Base-by-base conservation (phyloP, 495 filamentous ascomycete genomes). In the Sabuloglossum arenarium region DNA sequence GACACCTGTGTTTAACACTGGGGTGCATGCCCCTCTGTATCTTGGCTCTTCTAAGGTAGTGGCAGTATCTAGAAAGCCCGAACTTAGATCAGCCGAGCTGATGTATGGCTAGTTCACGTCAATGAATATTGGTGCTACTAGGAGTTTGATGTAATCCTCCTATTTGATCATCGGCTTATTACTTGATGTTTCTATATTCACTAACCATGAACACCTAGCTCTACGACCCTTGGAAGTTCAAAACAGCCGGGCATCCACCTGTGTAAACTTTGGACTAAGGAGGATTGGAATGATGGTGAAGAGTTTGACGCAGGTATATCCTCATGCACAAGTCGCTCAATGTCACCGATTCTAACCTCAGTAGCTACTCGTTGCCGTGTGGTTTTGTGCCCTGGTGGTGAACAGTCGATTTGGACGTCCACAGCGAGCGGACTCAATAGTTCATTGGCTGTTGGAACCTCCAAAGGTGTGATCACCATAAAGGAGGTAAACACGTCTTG, bases 361-460 rank as follows among this genome's bases (percentile, higher is more conserved):
- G 29, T 30, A 37, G 21, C 27, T 16, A n/a, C 32, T n/a, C 14
- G 8, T 42, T 14, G 10, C 21, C 53, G 39, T 32, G 53, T 45
- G 28, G 16, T 23, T n/a, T 23, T 39, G 14, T 23, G 16, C 16
- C 53, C 53, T 19, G 12, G 12, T 11, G 5, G 12, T 29, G 3
- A 51, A 1, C 53, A 25, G 19, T 43, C 30, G 11, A 19, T 56
- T 43, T 47, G 54, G 37, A 56, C 54, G 3, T 56, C 54, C 25
- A 37, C 54, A 3, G 34, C 30, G 5, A 39, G 31, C 43, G 25
- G 24, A 31, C 1, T 31, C 19, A 37, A 56, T 21, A 24, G 39
- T 42, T 1, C 30, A 14, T 11, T 56, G 10, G 56, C 56, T 28
- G 49, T 24, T 21, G 56, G 56, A 28, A 57, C 49, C 29, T 24